Conservation (phyloP, 78 protist species). For the Dictyostelium firmibasis region DNA sequence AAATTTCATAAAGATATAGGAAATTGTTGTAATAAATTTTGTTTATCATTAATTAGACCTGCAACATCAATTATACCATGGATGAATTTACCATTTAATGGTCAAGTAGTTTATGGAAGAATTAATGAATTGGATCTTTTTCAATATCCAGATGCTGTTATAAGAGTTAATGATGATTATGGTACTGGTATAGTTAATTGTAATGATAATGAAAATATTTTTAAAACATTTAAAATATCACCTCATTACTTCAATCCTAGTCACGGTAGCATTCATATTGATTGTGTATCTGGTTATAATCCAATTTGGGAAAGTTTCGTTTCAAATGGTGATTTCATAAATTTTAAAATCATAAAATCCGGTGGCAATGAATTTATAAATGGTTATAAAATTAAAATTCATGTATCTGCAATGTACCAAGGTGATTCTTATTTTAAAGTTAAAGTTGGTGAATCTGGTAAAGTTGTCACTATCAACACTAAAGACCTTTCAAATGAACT, state of each 20-base stretch:
- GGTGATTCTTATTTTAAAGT: slow-evolving; percentile 5
- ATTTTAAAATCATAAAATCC: not conserved
- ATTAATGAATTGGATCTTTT: not conserved
- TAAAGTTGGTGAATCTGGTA: not conserved
- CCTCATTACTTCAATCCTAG: not conserved
- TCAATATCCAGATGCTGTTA: not conserved
- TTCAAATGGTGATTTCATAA: not conserved
- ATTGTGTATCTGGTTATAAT: not conserved
- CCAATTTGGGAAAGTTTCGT: not conserved
- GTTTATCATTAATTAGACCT: not conserved
- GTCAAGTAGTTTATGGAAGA: not conserved
- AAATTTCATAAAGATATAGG: not conserved
- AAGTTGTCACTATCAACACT: not conserved
- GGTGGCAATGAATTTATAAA: not conserved
- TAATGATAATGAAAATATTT: not conserved
- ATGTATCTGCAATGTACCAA: not conserved
- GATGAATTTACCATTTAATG: slow-evolving; percentile 12
- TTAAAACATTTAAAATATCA: not conserved
- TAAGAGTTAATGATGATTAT: not conserved
- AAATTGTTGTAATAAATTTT: slow-evolving; percentile 1
- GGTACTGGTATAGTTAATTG: not conserved
- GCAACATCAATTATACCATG: not conserved
- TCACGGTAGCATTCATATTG: not conserved
- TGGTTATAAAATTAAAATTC: not conserved
- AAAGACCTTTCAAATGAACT: not conserved